These are phyloP conservation scores for Madurella fahalii DNA, from an alignment of 2,329 filamentous ascomycete genomes.

Conservation along the genomic window DNA sequence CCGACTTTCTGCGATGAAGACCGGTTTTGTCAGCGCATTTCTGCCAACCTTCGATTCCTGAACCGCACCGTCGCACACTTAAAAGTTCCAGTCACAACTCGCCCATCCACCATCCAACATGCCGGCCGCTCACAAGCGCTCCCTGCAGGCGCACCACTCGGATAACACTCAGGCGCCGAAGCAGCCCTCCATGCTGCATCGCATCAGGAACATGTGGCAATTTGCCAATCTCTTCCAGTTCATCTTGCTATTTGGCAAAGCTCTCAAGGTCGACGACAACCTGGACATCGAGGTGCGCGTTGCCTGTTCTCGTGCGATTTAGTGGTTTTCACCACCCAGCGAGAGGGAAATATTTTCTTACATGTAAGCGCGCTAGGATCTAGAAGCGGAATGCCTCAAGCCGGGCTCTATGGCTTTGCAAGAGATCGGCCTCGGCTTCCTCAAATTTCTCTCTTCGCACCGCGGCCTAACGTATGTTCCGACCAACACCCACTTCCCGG, in stretches of 20 bases:
- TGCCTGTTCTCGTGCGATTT: not conserved
- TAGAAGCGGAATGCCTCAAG: slow-evolving; percentile 85
- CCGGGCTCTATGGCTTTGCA: slow-evolving; percentile 69
- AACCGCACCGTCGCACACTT: not conserved
- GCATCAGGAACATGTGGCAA: slow-evolving; percentile 87
- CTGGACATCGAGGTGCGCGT: slow-evolving; percentile 78
- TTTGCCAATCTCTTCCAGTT: slow-evolving; percentile 93
- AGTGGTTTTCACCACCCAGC: not conserved
- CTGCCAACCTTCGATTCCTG: not conserved
- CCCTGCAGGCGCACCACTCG: slow-evolving; percentile 41
- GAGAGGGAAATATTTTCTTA: not conserved
- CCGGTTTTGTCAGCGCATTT: not conserved
- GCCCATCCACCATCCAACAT: slow-evolving; percentile 28
- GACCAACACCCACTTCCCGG: not conserved
- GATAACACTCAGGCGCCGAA: slow-evolving; percentile 27
- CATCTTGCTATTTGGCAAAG: slow-evolving; percentile 84
- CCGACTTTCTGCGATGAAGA: slow-evolving; percentile 2
- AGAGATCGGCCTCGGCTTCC: slow-evolving; percentile 77
- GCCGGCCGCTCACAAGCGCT: slow-evolving; percentile 47
- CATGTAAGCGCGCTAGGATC: slow-evolving; percentile 53
- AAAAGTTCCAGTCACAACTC: not conserved
- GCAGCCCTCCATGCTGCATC: slow-evolving; percentile 50
- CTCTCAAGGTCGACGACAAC: slow-evolving; percentile 83
- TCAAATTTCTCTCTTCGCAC: slow-evolving; percentile 93
- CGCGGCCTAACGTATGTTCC: slow-evolving; percentile 77